Evolutionary conservation across 2,329 filamentous ascomycete genomes (phyloP), one percentile per base, ranked within the genome.

Genomic region (Penicillium capsulatum): DNA sequence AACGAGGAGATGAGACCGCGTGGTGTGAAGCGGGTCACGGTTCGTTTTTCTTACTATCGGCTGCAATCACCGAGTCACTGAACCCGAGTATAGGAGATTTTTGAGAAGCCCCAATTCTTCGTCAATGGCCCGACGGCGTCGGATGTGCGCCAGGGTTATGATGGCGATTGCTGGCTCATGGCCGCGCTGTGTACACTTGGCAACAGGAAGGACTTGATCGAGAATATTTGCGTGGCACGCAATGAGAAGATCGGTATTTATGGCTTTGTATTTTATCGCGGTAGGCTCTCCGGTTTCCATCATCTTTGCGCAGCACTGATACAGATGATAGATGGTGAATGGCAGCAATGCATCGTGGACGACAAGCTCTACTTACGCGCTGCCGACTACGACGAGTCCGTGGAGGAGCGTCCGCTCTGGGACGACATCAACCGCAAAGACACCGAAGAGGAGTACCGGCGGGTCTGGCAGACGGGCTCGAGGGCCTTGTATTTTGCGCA

Each of bases 311-410:
- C 2, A 17, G 11, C 10, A 26, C 39, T 36, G 10, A 37, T 5
- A 17, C 36, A 16, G 29, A 46, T 28, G 11, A 33, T 49, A 77
- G 86, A 91, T 52, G 88, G 88, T 37, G 86, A 92, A 64, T 95
- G 88, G 89, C 85, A 91, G 40, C 88, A 89, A 53, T 89, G 86
- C 42, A 90, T 95, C 46, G 81, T 95, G 43, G 89, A 95, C 58
- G 89, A 95, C 64, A 94, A 94, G 65, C 74, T 95, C 2, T 94
- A 86, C 60, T 76, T 94, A 13, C 86, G 83, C 44, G 86, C 85
- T 2, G 84, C 86, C 3, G 83, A 85, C 57, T 94, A 87, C 69
- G 86, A 94, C 50, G 85, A 86, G 22, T 83, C 80, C 1, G 81
- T 84, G 35, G 76, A 85, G 60, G 84, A 89, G 57, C 79, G 86